A percentile compares a stretch with the other conserved stretches of the same genome.
Evolutionary conservation across 2,329 filamentous ascomycete species (phyloP).

Genomic region (Aspergillus fructus): DNA sequence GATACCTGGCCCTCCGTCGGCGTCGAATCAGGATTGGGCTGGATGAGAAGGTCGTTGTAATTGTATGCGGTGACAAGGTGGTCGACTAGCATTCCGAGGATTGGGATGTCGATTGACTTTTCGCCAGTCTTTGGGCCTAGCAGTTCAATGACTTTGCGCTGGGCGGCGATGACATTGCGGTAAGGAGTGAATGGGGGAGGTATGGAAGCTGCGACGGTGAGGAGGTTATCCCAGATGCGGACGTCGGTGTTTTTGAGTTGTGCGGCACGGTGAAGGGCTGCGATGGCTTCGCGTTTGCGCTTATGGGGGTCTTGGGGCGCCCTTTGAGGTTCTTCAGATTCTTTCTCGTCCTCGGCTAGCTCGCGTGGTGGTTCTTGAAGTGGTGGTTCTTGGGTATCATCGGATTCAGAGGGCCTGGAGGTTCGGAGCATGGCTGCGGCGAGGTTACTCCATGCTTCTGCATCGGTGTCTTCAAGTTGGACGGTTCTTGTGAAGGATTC

Average conservation of each 20-base stretch:
- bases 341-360: slow-evolving; percentile 24
- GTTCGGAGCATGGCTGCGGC: slow-evolving; percentile 73
- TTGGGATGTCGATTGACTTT: slow-evolving; percentile 70
- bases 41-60: slow-evolving; percentile 38
- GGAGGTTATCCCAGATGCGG: slow-evolving; percentile 95
- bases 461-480: slow-evolving; percentile 81
- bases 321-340: slow-evolving; percentile 21
- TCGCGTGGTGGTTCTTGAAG: slow-evolving; percentile 21
- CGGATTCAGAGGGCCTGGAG: slow-evolving; percentile 31
- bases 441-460: slow-evolving; percentile 92
- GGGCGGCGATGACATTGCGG: slow-evolving; percentile 71
- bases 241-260: slow-evolving; percentile 80
- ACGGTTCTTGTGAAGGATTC: slow-evolving; percentile 83
- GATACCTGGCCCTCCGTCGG: slow-evolving; percentile 7
- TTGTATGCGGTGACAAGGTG: slow-evolving; percentile 60
- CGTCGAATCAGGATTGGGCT: slow-evolving; percentile 21
- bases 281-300: slow-evolving; percentile 71
- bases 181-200: slow-evolving; percentile 66
- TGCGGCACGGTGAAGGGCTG: slow-evolving; percentile 84
- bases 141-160: slow-evolving; percentile 73
- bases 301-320: slow-evolving; percentile 53
- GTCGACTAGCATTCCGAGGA: slow-evolving; percentile 70
- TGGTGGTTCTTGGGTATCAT: slow-evolving; percentile 2
- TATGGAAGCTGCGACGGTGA: slow-evolving; percentile 79
- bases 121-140: slow-evolving; percentile 68